phyloP scores from a whole-genome alignment of 495 filamentous ascomycete genomes.

The Pyronema domesticum region DNA sequence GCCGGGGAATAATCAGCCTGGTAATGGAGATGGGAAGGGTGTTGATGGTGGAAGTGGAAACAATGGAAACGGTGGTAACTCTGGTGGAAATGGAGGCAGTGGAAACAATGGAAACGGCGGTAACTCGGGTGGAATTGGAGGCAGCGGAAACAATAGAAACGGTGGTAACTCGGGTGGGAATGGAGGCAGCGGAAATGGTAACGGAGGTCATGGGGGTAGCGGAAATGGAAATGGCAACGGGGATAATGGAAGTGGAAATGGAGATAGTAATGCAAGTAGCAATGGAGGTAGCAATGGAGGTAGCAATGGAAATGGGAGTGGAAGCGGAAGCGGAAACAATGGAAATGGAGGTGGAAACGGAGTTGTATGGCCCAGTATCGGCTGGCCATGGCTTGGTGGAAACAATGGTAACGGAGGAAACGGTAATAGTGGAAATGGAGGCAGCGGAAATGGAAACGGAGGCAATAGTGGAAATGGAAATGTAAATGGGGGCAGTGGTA shows the following conservation, averaged over 20 bases:
- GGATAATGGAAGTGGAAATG: not conserved
- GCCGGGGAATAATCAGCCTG: not conserved
- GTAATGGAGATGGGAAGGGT: not conserved
- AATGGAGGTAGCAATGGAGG: not conserved
- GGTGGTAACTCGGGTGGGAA: not conserved
- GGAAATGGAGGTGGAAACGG: not conserved
- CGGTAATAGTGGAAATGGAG: not conserved
- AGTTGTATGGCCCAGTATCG: not conserved
- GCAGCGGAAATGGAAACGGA: not conserved
- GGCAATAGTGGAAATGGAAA: not conserved
- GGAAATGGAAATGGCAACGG: not conserved
- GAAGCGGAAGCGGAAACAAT: not conserved
- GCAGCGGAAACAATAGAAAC: not conserved
- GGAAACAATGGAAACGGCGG: not conserved
- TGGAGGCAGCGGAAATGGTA: not conserved
- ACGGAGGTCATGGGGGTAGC: not conserved
- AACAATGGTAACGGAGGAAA: not conserved
- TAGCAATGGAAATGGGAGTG: not conserved
- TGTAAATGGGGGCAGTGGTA: not conserved
- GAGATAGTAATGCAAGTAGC: no score
- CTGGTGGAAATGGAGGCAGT: not conserved
- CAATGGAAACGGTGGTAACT: not conserved
- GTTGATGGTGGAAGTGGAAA: not conserved
- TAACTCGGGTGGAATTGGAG: not conserved
- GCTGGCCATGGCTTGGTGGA: not conserved